A percentile compares a stretch with the other conserved stretches of the same genome.
phyloP scores from a whole-genome alignment of 805 yeast genomes.

The Kodamaea leandrae region DNA sequence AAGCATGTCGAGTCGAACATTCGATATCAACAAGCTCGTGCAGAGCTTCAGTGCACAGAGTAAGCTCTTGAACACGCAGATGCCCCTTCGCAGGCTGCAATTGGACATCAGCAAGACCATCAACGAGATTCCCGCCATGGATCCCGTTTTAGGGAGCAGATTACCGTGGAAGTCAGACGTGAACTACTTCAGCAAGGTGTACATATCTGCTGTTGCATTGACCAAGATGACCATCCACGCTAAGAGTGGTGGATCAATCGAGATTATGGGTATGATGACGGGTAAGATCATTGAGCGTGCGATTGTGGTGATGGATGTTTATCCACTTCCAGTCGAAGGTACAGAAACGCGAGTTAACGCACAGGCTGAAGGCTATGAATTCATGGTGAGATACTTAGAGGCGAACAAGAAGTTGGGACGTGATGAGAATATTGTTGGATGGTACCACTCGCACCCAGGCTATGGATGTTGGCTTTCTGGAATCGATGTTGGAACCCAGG shows the following conservation, averaged over 20 bases:
- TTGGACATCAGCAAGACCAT: neutral
- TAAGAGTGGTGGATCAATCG: constrained; percentile 78
- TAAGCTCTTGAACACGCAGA: neutral
- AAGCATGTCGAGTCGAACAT: neutral
- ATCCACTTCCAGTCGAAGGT: constrained; percentile 89
- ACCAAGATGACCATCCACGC: constrained; percentile 80
- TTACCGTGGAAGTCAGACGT: constrained; percentile 59
- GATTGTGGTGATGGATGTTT: constrained; percentile 75
- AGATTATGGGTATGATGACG: constrained; percentile 92
- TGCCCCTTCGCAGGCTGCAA: neutral
- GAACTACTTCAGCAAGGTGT: constrained; percentile 57
- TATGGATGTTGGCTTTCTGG: constrained; percentile 97
- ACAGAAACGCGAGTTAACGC: constrained; percentile 97
- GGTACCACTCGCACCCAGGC: constrained; percentile 99
- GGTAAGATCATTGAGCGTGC: constrained; percentile 61
- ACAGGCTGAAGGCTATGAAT: constrained; percentile 89
- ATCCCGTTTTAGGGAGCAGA: constrained; percentile 8
- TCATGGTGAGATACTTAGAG: constrained; percentile 81
- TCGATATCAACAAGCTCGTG: neutral
- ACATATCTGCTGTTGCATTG: constrained; percentile 68
- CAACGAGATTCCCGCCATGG: constrained; percentile 11
- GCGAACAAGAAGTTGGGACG: constrained; percentile 47
- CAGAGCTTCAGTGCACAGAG: neutral
- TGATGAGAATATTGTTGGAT: constrained; percentile 78
- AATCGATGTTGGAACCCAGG: constrained; percentile 88